Percentiles rank a stretch among this genome's conserved stretches.
phyloP scores from a whole-genome alignment of 1,284 basidiomycete species.

The Tilletia indica region DNA sequence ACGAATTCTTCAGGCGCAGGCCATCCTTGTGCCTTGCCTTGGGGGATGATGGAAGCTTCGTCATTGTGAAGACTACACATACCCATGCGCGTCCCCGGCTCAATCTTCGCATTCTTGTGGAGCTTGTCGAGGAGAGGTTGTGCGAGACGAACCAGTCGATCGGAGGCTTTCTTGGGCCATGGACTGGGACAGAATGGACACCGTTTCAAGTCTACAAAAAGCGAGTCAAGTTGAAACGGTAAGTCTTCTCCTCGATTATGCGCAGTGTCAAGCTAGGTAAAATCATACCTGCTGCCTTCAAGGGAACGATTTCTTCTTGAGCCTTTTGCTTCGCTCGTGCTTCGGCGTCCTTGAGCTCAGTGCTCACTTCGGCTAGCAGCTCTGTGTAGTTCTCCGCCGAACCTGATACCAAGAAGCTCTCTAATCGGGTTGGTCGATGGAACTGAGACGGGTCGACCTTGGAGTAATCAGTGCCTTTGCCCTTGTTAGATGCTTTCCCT shows the following conservation, averaged over 20 bases:
- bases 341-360: not conserved
- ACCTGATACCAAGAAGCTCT: not conserved
- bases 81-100: not conserved
- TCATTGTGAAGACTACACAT: slow-evolving; percentile 6
- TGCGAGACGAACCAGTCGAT: not conserved
- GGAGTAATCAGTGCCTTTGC: not conserved
- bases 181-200: slow-evolving; percentile 7
- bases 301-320: not conserved
- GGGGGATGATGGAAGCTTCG: not conserved
- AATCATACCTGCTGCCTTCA: not conserved
- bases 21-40: not conserved
- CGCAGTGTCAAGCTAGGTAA: not conserved
- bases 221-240: not conserved
- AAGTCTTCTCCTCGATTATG: not conserved
- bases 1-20: not conserved
- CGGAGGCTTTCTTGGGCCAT: not conserved
- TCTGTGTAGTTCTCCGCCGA: not conserved
- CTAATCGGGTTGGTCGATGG: not conserved
- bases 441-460: not conserved
- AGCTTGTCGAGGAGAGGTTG: slow-evolving; percentile 3
- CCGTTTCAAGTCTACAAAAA: not conserved
- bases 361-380: not conserved
- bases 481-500: not conserved
- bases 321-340: not conserved
- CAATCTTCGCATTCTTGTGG: not conserved